A percentile compares a stretch with the other conserved stretches of the same genome.
Evolutionary conservation across 2,329 filamentous ascomycete genomes (phyloP).

Genomic region (Aspergillus melleus): DNA sequence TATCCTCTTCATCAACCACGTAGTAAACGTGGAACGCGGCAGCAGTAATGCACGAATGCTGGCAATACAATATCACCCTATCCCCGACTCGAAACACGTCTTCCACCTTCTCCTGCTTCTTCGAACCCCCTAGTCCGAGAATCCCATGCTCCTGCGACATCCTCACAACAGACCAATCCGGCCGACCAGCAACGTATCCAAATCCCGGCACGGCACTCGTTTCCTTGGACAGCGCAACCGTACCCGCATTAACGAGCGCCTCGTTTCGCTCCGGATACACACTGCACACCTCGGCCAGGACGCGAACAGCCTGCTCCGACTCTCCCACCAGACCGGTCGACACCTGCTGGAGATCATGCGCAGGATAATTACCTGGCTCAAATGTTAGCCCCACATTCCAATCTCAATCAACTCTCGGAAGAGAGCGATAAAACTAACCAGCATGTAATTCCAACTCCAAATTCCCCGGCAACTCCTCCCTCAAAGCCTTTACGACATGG

Average conservation of each 20-base stretch:
- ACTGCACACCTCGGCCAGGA: slow-evolving; percentile 69
- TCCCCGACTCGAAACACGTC: slow-evolving; percentile 60
- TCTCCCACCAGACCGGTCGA: slow-evolving; percentile 60
- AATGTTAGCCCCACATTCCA: background rate
- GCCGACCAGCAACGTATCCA: slow-evolving; percentile 67
- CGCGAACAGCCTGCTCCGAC: slow-evolving; percentile 37
- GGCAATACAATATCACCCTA: slow-evolving; percentile 71
- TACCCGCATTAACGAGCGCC: slow-evolving; percentile 68
- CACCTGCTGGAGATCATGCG: slow-evolving; percentile 76
- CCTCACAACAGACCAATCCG: slow-evolving; percentile 62
- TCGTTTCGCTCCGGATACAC: slow-evolving; percentile 64
- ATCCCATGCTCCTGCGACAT: slow-evolving; percentile 80
- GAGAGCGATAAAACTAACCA: slow-evolving; percentile 7
- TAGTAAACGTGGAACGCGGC: slow-evolving; percentile 70
- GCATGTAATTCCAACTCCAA: slow-evolving; percentile 27
- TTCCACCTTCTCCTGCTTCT: slow-evolving; percentile 32
- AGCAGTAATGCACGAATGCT: slow-evolving; percentile 76
- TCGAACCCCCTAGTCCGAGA: slow-evolving; percentile 53
- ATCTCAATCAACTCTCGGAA: background rate
- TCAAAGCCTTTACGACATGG: slow-evolving; percentile 22
- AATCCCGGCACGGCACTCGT: slow-evolving; percentile 68
- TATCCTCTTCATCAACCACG: slow-evolving; percentile 58
- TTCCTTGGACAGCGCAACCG: slow-evolving; percentile 69
- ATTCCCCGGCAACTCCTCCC: slow-evolving; percentile 5
- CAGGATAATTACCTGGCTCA: slow-evolving; percentile 54